These are phyloP conservation scores for Pulveroboletus frians DNA, from an alignment of 768 basidiomycete genomes.

Conservation along the genomic window DNA sequence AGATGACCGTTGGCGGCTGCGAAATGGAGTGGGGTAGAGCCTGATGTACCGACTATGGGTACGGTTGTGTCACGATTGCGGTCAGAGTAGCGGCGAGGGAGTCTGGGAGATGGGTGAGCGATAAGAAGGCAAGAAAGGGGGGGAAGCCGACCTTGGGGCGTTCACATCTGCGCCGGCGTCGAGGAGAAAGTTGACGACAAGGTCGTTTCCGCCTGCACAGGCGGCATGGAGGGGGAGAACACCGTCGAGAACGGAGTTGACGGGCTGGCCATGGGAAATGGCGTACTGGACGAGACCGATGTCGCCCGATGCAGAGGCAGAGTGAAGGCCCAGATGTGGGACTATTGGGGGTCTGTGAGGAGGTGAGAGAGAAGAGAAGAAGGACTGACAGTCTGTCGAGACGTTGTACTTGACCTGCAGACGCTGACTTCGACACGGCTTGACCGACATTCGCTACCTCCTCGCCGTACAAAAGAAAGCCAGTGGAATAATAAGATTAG, in stretches of 20 bases:
- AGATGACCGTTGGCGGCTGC: constrained; percentile 93
- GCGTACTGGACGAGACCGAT: constrained; percentile 92
- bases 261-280: constrained; percentile 87
- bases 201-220: constrained; percentile 82
- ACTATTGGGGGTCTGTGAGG: constrained; percentile 37
- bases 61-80: constrained; percentile 58
- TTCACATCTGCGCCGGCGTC: constrained; percentile 98
- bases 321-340: constrained; percentile 70
- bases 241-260: constrained; percentile 94
- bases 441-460: constrained; percentile 6
- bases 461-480: constrained; percentile 4
- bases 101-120: constrained; percentile 35
- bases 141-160: constrained; percentile 67
- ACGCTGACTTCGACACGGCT: constrained; percentile 33
- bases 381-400: constrained; percentile 43
- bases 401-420: constrained; percentile 51
- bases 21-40: constrained; percentile 93
- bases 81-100: constrained; percentile 72
- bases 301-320: constrained; percentile 79
- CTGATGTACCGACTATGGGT: constrained; percentile 77
- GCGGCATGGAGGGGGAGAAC: constrained; percentile 97
- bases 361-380: no score
- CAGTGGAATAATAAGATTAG: constrained; percentile 5
- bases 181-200: constrained; percentile 83
- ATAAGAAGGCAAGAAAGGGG: constrained; percentile 5